Evolutionary conservation across 2,329 filamentous ascomycete genomes (phyloP).

Genomic region (Aphanoascus verrucosus): DNA sequence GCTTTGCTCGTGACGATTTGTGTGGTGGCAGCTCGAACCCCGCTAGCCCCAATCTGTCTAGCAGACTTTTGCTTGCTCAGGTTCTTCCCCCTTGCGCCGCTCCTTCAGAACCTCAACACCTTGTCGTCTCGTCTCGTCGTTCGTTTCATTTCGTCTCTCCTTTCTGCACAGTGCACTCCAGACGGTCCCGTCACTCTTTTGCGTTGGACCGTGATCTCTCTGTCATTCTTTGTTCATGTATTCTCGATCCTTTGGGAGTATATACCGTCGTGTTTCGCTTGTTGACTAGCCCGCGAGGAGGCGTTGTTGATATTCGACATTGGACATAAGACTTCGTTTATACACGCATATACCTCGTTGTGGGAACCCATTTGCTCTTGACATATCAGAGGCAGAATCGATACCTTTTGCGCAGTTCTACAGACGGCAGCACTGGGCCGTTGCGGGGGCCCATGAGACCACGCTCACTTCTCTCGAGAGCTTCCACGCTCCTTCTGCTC

Average conservation of each 20-base stretch:
- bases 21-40: too few species aligned
- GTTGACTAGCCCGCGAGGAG: not conserved
- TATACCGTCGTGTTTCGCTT: not conserved
- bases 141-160: conserved; percentile 7
- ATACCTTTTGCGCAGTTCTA: not conserved
- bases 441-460: conserved; percentile 25
- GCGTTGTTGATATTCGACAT: not conserved
- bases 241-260: not conserved
- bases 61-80: not conserved
- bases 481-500: conserved; percentile 30
- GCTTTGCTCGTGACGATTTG: too few species aligned
- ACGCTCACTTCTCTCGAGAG: conserved; percentile 24
- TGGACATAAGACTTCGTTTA: not conserved
- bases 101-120: not conserved
- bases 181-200: conserved; percentile 6
- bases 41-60: not conserved
- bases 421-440: not conserved
- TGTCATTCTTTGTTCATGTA: not conserved
- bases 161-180: not conserved
- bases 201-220: not conserved
- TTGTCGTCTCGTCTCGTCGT: conserved; percentile 1
- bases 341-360: not conserved
- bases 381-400: not conserved
- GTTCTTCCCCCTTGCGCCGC: not conserved
- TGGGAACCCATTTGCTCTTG: not conserved